Base-by-base conservation (phyloP, 2,329 filamentous ascomycete genomes). In the Aspergillus thermomutatus region DNA sequence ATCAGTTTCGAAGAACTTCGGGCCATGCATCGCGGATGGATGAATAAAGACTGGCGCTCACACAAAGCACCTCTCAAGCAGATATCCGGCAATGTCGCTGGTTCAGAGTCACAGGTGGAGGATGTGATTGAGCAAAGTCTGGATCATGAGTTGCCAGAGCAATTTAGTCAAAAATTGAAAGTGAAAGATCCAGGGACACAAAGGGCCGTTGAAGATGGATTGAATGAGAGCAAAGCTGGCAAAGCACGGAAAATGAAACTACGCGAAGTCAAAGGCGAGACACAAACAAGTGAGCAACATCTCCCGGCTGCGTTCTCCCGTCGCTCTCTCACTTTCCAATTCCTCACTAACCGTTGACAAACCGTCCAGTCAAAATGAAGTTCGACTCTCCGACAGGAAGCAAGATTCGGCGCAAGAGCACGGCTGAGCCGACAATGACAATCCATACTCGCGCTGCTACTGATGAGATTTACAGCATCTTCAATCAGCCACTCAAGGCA, bases 391-490 rank as follows among this genome's bases (percentile, higher is more conserved):
- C 92, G 0, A 90, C 90, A 0, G 85, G 87, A n/a, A 87, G 86
- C 3, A 97, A 95, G 73, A 82, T 93, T 54, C 89, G 87, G 62
- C 90, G 90, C 72, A 94, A 89, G 72, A 87, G 87, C 52, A 82
- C 81, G 10, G 77, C 80, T 37, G 93, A 97, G 73, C 90, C 92
- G n/a, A 99, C 94, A 1, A 97, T 99, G 92, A 99, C 94, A 0
- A 85, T 99, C 63, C 92, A 97, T 70, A 99, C 94, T 11, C 90
- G 86, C 66, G 93, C 94, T 62, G 94, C 94, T 4, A 97, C 93
- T 60, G 92, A 97, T 65, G 94, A 99, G 65, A 97, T 99, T 52
- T 97, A 97, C 68, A 92, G 92, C 56, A 91, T 99, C 49, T 99
- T 97, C 76, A 97, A 94, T 68, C 90, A 94, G 56, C 93, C 94